Evolutionary conservation across 2,329 filamentous ascomycete species (phyloP).

Genomic region (Didymella glomerata): DNA sequence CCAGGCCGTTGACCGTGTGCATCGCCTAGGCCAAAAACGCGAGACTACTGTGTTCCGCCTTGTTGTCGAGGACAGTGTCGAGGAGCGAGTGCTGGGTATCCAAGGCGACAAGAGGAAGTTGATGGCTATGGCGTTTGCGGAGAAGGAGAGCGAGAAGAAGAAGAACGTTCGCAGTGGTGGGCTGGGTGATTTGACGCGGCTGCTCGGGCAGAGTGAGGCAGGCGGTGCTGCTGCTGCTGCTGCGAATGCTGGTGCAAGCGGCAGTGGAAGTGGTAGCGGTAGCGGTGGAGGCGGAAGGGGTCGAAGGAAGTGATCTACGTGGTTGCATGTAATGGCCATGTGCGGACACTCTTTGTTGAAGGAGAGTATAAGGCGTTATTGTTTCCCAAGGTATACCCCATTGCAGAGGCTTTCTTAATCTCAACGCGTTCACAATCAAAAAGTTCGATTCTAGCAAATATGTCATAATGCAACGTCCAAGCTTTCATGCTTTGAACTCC

Average conservation of each 20-base stretch:
- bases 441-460: background rate
- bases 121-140: conserved; percentile 80
- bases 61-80: conserved; percentile 80
- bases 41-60: conserved; percentile 82
- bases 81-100: conserved; percentile 80
- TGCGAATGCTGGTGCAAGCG: background rate
- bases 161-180: conserved; percentile 52
- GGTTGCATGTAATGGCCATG: background rate
- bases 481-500: background rate
- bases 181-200: conserved; percentile 54
- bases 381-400: conserved; percentile 7
- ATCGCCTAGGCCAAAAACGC: conserved; percentile 82
- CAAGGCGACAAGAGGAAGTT: conserved; percentile 81
- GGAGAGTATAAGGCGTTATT: conserved; percentile 1
- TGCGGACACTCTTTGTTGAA: background rate
- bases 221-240: background rate
- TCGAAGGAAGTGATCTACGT: conserved; percentile 3
- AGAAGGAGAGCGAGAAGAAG: conserved; percentile 69
- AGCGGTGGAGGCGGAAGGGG: background rate
- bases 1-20: conserved; percentile 87
- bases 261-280: background rate
- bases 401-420: background rate
- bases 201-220: conserved; percentile 43
- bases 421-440: background rate
- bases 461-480: background rate